A percentile compares a stretch with the other conserved stretches of the same genome.
phyloP scores from a whole-genome alignment of 495 filamentous ascomycete species.

The Hypoxylon crocopeplum region DNA sequence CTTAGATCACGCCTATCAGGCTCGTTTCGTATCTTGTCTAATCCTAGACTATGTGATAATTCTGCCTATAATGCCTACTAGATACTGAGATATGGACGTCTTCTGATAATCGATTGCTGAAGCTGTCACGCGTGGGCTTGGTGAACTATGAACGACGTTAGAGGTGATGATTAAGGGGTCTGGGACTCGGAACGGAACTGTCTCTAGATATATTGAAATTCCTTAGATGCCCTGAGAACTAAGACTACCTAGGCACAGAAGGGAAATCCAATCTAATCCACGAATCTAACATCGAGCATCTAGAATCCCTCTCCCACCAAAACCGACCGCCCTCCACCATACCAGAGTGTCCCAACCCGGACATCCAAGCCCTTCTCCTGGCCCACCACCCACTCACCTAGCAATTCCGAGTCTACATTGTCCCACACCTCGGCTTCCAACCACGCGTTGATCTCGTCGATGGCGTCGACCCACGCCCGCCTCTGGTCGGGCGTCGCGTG shows the following conservation, averaged over 20 bases:
- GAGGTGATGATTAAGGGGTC: too few species aligned
- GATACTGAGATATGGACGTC: too few species aligned
- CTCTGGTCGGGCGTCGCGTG: conserved; percentile 57
- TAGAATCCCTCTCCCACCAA: conserved; percentile 68
- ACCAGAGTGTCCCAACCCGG: conserved; percentile 77
- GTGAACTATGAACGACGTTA: too few species aligned
- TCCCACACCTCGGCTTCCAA: conserved; percentile 73
- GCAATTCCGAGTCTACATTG: conserved; percentile 45
- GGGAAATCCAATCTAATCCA: neutral
- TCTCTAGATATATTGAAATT: too few species aligned
- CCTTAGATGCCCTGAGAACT: neutral
- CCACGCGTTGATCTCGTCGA: conserved; percentile 79
- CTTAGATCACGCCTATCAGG: too few species aligned
- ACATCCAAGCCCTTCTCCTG: conserved; percentile 77
- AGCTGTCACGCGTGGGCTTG: too few species aligned
- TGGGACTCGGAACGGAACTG: too few species aligned
- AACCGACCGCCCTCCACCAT: conserved; percentile 76
- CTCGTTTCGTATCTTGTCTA: too few species aligned
- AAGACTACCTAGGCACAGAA: neutral
- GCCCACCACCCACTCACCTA: conserved; percentile 74
- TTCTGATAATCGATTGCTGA: too few species aligned
- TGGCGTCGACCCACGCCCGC: conserved; percentile 63
- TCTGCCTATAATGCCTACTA: too few species aligned
- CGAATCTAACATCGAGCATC: neutral
- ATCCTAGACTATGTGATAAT: too few species aligned